Evolutionary conservation across 1,284 basidiomycete species (phyloP).

Genomic region (Cutaneotrichosporon sp.): DNA sequence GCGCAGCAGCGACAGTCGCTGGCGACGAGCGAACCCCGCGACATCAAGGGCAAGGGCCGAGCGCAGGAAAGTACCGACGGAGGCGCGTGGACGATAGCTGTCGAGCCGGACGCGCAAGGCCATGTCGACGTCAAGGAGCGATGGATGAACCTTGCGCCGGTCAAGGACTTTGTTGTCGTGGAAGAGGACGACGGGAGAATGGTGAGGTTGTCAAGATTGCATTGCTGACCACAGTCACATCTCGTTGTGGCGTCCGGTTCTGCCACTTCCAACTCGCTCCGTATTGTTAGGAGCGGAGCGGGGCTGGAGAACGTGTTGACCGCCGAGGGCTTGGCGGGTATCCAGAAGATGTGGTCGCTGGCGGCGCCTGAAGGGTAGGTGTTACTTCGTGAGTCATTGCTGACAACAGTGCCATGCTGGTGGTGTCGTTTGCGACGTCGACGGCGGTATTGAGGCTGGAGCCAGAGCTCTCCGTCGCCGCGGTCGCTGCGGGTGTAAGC

Average conservation of each 20-base stretch:
- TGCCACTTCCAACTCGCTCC: conserved; percentile 70
- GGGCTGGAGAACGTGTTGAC: conserved; percentile 65
- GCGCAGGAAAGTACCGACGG: conserved; percentile 39
- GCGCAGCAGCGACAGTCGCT: background rate
- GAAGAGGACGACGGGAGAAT: conserved; percentile 70
- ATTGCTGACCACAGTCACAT: conserved; percentile 55
- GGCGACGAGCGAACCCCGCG: background rate
- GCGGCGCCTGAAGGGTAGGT: conserved; percentile 30
- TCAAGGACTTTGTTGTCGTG: conserved; percentile 73
- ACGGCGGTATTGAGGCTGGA: conserved; percentile 43
- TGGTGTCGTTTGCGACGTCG: conserved; percentile 23
- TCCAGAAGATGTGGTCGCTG: conserved; percentile 63
- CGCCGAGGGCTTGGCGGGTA: conserved; percentile 58
- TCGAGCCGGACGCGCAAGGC: conserved; percentile 26
- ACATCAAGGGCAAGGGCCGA: conserved; percentile 32
- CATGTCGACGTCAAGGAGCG: conserved; percentile 57
- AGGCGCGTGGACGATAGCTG: conserved; percentile 48
- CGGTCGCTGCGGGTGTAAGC: conserved; percentile 44
- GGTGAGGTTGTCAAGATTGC: conserved; percentile 49
- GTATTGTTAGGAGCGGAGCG: conserved; percentile 78
- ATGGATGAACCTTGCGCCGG: conserved; percentile 79
- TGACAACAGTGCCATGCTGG: conserved; percentile 14
- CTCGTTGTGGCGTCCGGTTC: conserved; percentile 87
- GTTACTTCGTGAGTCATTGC: conserved; percentile 1
- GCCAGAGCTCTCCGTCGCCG: conserved; percentile 35